Conservation (phyloP, 495 filamentous ascomycete genomes). For the Polyplosphaeria fusca region DNA sequence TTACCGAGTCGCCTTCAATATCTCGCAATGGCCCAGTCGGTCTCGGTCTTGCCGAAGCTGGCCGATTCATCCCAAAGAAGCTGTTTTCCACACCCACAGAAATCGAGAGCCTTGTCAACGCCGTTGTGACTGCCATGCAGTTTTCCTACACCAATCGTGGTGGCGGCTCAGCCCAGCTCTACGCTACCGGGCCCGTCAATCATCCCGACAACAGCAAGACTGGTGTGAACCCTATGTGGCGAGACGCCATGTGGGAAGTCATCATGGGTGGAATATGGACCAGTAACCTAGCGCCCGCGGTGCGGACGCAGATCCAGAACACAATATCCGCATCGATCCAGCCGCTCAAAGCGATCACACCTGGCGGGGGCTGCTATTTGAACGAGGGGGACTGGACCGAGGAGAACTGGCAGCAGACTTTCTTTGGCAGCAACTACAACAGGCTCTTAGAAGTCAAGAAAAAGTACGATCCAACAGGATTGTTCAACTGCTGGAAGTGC, state of each 20-base stretch:
- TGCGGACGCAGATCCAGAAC: slow-evolving; percentile 14
- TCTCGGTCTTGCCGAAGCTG: slow-evolving; percentile 21
- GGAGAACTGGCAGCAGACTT: slow-evolving; percentile 32
- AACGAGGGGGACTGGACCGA: slow-evolving; percentile 33
- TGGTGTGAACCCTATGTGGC: slow-evolving; percentile 24
- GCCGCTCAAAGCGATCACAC: slow-evolving; percentile 27
- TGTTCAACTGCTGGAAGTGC: slow-evolving; percentile 33
- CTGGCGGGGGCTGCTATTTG: slow-evolving; percentile 29
- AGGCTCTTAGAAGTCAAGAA: slow-evolving; percentile 28
- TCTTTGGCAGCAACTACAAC: slow-evolving; percentile 30
- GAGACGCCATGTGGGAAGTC: slow-evolving; percentile 26
- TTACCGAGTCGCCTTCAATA: slow-evolving; percentile 21
- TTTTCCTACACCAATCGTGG: slow-evolving; percentile 14
- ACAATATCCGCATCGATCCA: slow-evolving; percentile 18
- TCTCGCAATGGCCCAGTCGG: slow-evolving; percentile 29
- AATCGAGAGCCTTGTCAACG: slow-evolving; percentile 19
- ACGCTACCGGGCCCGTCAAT: slow-evolving; percentile 28
- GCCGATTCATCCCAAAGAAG: slow-evolving; percentile 21
- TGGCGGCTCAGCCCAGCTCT: slow-evolving; percentile 22
- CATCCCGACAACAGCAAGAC: slow-evolving; percentile 28
- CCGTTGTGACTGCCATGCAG: slow-evolving; percentile 25
- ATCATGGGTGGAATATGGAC: slow-evolving; percentile 26
- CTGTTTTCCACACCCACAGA: slow-evolving; percentile 9
- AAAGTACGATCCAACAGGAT: slow-evolving; percentile 27
- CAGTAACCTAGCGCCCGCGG: neutral